Evolutionary conservation across 2,329 filamentous ascomycete species (phyloP).

Genomic region (Grosmannia clavigera): DNA sequence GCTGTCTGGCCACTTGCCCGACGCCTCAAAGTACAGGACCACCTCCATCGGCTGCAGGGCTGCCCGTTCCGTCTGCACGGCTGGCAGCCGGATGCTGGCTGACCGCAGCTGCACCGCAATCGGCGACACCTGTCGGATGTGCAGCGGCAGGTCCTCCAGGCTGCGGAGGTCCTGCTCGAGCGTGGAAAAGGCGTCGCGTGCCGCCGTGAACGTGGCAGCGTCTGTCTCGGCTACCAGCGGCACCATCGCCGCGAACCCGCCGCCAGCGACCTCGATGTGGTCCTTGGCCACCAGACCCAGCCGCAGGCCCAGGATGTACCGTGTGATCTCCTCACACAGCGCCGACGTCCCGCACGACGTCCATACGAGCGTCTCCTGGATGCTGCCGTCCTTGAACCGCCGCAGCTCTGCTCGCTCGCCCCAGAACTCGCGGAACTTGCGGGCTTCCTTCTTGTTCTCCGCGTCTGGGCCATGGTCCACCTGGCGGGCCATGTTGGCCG

Average conservation of each 20-base stretch:
- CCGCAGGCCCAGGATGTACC: constrained; percentile 58
- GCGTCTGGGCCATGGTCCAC: constrained; percentile 83
- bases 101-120: constrained; percentile 64
- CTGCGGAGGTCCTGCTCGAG: constrained; percentile 67
- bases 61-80: constrained; percentile 30
- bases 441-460: constrained; percentile 73
- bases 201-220: constrained; percentile 50
- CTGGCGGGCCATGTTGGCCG: constrained; percentile 56
- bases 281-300: constrained; percentile 42
- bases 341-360: constrained; percentile 46
- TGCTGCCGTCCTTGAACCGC: constrained; percentile 90
- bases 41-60: constrained; percentile 54
- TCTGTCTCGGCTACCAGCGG: constrained; percentile 32
- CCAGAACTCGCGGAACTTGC: constrained; percentile 83
- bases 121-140: constrained; percentile 66
- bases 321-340: constrained; percentile 69
- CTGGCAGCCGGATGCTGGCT: constrained; percentile 47
- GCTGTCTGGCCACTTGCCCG: constrained; percentile 87
- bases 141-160: constrained; percentile 76
- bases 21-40: constrained; percentile 84
- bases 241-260: constrained; percentile 37
- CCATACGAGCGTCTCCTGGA: constrained; percentile 88
- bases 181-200: constrained; percentile 56
- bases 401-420: constrained; percentile 85
- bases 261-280: constrained; percentile 34